Percentiles rank a stretch among this genome's conserved stretches.
Conservation (phyloP, 495 filamentous ascomycete species). For the Cryomyces antarcticus region DNA sequence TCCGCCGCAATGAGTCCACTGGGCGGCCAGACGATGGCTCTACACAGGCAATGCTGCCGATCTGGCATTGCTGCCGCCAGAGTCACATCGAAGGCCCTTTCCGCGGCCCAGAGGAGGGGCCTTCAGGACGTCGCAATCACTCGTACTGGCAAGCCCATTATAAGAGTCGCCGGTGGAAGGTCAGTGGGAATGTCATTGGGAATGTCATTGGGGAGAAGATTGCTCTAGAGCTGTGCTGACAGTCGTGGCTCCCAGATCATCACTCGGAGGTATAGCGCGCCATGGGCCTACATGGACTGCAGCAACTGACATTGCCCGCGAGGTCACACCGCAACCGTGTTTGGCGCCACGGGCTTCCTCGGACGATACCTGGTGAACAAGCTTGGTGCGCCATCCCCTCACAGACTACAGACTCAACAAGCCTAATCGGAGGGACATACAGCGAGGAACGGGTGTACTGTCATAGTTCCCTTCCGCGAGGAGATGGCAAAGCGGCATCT, state of each 20-base stretch:
- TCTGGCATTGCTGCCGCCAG: neutral
- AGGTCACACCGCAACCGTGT: slow-evolving; percentile 93
- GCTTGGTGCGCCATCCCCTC: slow-evolving; percentile 40
- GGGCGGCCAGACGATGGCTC: neutral
- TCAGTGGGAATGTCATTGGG: slow-evolving; percentile 5
- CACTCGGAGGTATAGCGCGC: slow-evolving; percentile 47
- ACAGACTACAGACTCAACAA: neutral
- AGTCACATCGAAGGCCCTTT: neutral
- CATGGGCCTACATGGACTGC: slow-evolving; percentile 1
- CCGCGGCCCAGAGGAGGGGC: neutral
- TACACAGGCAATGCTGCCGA: neutral
- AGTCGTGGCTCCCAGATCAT: slow-evolving; percentile 32
- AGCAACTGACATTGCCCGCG: slow-evolving; percentile 1
- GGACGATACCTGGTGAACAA: slow-evolving; percentile 95
- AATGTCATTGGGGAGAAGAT: neutral
- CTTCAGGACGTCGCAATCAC: slow-evolving; percentile 21
- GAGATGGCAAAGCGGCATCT: slow-evolving; percentile 95
- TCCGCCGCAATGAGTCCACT: too few relatives aligned
- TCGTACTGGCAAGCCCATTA: slow-evolving; percentile 22
- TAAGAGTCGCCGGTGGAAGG: slow-evolving; percentile 21
- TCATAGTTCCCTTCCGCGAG: slow-evolving; percentile 84
- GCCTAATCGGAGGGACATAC: slow-evolving; percentile 2
- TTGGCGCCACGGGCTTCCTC: slow-evolving; percentile 89
- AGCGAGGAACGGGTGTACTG: slow-evolving; percentile 84
- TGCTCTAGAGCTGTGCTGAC: neutral